Conservation (phyloP, 2,329 filamentous ascomycete genomes). For the Helotiales sp. region DNA sequence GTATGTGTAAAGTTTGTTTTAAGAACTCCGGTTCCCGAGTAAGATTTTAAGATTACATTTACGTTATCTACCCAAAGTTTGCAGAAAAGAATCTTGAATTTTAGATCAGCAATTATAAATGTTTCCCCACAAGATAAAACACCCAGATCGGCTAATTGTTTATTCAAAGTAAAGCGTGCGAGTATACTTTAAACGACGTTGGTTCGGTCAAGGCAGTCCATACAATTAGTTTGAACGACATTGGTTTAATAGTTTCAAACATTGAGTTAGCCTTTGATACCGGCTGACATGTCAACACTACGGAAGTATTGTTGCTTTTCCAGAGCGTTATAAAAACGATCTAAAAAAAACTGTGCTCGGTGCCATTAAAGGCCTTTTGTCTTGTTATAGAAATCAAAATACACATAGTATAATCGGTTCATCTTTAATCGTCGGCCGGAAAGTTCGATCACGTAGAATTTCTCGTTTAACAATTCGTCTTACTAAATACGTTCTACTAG, state of each 20-base stretch:
- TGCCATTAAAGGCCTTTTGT: slow-evolving; percentile 96
- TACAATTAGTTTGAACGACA: slow-evolving; percentile 96
- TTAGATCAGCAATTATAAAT: slow-evolving; percentile 75
- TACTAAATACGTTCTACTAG: slow-evolving; percentile 69
- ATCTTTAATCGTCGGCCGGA: slow-evolving; percentile 62
- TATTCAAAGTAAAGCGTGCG: slow-evolving; percentile 84
- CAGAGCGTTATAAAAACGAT: slow-evolving; percentile 78
- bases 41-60: slow-evolving; percentile 88
- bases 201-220: slow-evolving; percentile 97
- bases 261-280: slow-evolving; percentile 73
- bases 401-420: slow-evolving; percentile 91
- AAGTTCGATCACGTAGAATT: slow-evolving; percentile 79
- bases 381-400: slow-evolving; percentile 98
- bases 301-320: slow-evolving; percentile 89
- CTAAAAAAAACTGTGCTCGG: slow-evolving; percentile 83
- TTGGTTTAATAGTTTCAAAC: slow-evolving; percentile 81
- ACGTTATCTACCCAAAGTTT: slow-evolving; percentile 99
- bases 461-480: slow-evolving; percentile 73
- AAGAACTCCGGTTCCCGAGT: slow-evolving; percentile 94
- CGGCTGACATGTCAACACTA: slow-evolving; percentile 81
- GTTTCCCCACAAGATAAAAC: slow-evolving; percentile 76
- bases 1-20: slow-evolving; percentile 98
- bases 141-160: slow-evolving; percentile 85
- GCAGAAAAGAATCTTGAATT: slow-evolving; percentile 90
- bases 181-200: slow-evolving; percentile 99